These are phyloP conservation scores for Vinca minor DNA, from an alignment of 257 asterid species.

Conservation along the genomic window DNA sequence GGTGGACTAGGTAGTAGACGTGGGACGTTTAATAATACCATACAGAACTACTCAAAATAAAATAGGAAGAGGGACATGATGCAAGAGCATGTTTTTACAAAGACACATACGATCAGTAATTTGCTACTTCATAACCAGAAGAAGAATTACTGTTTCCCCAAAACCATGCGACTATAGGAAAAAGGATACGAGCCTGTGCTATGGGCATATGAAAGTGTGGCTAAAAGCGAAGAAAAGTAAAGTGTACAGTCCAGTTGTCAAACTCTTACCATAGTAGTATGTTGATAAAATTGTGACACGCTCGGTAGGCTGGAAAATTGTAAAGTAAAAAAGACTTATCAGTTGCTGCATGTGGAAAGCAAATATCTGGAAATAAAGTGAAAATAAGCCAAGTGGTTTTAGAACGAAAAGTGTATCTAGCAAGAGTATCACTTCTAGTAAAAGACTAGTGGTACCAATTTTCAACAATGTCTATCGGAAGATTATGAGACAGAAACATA, in stretches of 20 bases:
- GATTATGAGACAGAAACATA: background rate
- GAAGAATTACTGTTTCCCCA: too few relatives aligned
- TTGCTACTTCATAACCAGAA: too few relatives aligned
- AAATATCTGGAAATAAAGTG: background rate
- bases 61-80: too few relatives aligned
- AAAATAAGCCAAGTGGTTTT: background rate
- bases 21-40: background rate
- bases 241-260: background rate
- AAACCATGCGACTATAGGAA: background rate
- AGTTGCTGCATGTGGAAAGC: conserved; percentile 10
- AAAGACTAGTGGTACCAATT: background rate
- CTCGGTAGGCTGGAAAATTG: conserved; percentile 70
- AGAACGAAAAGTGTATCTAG: background rate
- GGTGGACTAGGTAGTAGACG: too few relatives aligned
- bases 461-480: background rate
- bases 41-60: too few relatives aligned
- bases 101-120: too few relatives aligned
- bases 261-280: conserved; percentile 74
- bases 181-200: background rate
- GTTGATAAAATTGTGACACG: conserved; percentile 81
- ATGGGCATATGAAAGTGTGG: conserved; percentile 5
- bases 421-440: background rate
- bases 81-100: too few relatives aligned
- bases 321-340: conserved; percentile 17
- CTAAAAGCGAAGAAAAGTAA: conserved; percentile 2